phyloP scores from a whole-genome alignment of 192 early-diverging fungal species.

The Coemansia sp. region DNA sequence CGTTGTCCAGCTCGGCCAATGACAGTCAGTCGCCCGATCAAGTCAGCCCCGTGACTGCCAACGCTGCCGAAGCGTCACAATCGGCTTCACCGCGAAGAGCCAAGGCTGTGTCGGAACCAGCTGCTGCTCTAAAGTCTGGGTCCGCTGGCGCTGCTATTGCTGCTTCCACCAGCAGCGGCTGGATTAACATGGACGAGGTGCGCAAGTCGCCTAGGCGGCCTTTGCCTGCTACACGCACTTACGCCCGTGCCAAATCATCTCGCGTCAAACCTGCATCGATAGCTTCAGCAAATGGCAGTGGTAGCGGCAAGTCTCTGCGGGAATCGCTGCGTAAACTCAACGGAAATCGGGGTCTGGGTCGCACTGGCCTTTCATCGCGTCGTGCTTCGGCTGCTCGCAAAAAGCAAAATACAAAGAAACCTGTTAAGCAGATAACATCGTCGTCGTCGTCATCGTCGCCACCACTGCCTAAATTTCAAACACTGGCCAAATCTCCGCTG shows the following conservation, averaged over 20 bases:
- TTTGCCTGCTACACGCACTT: not conserved
- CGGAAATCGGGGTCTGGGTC: conserved; percentile 23
- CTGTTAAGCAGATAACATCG: no score
- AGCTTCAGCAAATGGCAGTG: not conserved
- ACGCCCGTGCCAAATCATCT: not conserved
- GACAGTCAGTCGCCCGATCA: no score
- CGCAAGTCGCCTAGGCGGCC: not conserved
- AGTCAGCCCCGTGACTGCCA: not conserved
- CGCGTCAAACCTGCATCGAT: not conserved
- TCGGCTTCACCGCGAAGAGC: not conserved
- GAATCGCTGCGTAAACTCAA: conserved; percentile 35
- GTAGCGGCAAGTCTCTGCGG: conserved; percentile 16
- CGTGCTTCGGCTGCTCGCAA: conserved; percentile 10
- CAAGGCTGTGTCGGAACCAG: not conserved
- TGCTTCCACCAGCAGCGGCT: not conserved
- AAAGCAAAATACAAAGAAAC: no score
- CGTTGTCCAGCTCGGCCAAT: no score
- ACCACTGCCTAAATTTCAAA: no score
- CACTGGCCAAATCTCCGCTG: no score
- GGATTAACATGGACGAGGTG: conserved; percentile 24
- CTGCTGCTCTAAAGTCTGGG: not conserved
- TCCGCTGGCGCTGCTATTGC: not conserved
- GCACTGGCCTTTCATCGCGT: conserved; percentile 28
- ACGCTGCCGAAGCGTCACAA: not conserved
- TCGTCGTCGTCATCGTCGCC: no score